Evolutionary conservation across 495 filamentous ascomycete genomes (phyloP).

Genomic region (Xylaria scruposa): DNA sequence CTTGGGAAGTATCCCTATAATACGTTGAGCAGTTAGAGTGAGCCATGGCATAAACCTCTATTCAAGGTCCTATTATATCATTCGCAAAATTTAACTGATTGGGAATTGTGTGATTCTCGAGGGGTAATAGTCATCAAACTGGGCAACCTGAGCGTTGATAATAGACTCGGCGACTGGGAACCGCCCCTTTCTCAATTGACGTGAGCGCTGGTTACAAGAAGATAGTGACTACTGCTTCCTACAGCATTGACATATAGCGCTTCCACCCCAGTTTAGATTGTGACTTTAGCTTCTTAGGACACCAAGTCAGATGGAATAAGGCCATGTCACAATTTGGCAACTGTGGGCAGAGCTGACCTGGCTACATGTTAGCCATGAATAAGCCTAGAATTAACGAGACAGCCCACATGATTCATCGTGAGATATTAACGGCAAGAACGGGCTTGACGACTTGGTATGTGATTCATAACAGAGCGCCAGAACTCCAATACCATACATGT

Average conservation of each 20-base stretch:
- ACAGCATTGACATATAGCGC: neutral
- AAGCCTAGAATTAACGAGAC: neutral
- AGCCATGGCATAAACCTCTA: too few relatives aligned
- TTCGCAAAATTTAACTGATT: neutral
- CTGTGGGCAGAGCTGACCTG: neutral
- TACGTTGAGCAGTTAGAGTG: neutral
- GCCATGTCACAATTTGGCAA: neutral
- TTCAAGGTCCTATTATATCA: neutral
- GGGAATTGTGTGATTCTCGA: neutral
- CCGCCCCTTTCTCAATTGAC: neutral
- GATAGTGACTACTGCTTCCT: neutral
- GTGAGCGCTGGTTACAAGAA: neutral
- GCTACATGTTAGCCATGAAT: neutral
- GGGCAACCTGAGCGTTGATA: too few relatives aligned
- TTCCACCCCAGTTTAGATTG: neutral
- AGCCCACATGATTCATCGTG: neutral
- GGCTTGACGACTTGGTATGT: neutral
- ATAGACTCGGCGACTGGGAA: too few relatives aligned
- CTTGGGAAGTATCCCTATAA: neutral
- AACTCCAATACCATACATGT: neutral
- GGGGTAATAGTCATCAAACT: neutral
- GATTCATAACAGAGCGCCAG: neutral
- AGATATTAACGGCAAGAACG: neutral
- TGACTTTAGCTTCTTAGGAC: neutral
- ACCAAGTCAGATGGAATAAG: neutral